Evolutionary conservation across 2,329 filamentous ascomycete species (phyloP).

Genomic region (Paraconiothyrium brasiliense): DNA sequence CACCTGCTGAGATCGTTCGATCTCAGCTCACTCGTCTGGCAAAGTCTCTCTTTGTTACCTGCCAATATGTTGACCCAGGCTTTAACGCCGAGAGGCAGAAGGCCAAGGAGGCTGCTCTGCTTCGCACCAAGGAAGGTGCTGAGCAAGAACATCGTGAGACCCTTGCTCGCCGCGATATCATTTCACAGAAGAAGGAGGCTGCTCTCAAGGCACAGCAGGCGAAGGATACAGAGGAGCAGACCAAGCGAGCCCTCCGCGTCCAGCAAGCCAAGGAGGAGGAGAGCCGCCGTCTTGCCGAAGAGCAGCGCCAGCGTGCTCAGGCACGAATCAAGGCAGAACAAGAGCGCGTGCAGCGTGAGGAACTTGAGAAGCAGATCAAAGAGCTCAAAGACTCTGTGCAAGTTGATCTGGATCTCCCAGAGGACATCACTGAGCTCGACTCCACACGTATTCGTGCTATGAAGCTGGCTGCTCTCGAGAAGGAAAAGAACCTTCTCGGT

Average conservation of each 20-base stretch:
- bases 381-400: constrained; percentile 92
- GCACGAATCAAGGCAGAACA: constrained; percentile 76
- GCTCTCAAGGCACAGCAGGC: constrained; percentile 88
- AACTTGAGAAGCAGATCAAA: constrained; percentile 85
- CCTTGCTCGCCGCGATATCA: constrained; percentile 85
- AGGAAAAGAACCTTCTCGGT: constrained; percentile 95
- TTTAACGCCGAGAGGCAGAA: constrained; percentile 84
- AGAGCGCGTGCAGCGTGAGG: constrained; percentile 58
- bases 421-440: constrained; percentile 77
- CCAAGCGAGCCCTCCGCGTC: constrained; percentile 84
- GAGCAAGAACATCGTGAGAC: constrained; percentile 90
- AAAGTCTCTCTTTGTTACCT: constrained; percentile 90
- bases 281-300: constrained; percentile 85
- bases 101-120: constrained; percentile 80
- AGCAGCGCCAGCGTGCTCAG: constrained; percentile 90
- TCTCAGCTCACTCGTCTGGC: constrained; percentile 92
- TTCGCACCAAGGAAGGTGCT: constrained; percentile 85
- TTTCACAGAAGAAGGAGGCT: constrained; percentile 96
- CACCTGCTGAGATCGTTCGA: constrained; percentile 95
- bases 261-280: constrained; percentile 91
- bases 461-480: constrained; percentile 94
- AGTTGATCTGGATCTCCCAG: constrained; percentile 81
- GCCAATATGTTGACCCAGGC: constrained; percentile 91
- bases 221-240: constrained; percentile 92
- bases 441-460: constrained; percentile 80